These are phyloP conservation scores for Hippophae tibetana DNA, from an alignment of 306 rosid genomes.

Conservation along the genomic window DNA sequence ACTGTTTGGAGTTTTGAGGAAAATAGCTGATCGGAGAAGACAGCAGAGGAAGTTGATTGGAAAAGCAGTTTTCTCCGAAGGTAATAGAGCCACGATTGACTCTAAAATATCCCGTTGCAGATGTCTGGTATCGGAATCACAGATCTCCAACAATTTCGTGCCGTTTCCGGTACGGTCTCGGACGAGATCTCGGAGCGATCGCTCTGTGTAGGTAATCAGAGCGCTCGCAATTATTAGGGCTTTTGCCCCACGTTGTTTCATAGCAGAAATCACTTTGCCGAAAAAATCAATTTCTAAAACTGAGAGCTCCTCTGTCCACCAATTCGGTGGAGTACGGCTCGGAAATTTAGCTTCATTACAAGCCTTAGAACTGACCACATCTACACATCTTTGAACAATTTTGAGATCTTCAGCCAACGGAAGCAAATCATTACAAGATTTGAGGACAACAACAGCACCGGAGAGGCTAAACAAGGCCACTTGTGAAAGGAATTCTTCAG, in stretches of 20 bases:
- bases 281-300: constrained; percentile 43
- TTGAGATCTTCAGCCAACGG: constrained; percentile 47
- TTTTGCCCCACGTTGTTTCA: constrained; percentile 57
- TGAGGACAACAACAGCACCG: constrained; percentile 52
- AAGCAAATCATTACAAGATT: constrained; percentile 49
- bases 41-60: constrained; percentile 86
- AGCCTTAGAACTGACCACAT: constrained; percentile 8
- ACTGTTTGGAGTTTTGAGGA: constrained; percentile 35
- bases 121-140: constrained; percentile 18
- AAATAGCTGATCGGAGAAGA: constrained; percentile 65
- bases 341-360: constrained; percentile 67
- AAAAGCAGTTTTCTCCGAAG: constrained; percentile 59
- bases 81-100: constrained; percentile 50
- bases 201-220: constrained; percentile 59
- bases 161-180: constrained; percentile 67
- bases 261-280: constrained; percentile 39
- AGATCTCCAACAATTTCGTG: neutral
- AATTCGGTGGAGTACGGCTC: constrained; percentile 61
- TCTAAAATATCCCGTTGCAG: constrained; percentile 50
- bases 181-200: constrained; percentile 62
- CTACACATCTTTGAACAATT: constrained; percentile 36
- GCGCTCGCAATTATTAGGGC: constrained; percentile 44
- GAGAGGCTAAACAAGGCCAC: constrained; percentile 57
- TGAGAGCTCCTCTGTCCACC: constrained; percentile 91
- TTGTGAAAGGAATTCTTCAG: constrained; percentile 61